Conservation (phyloP, 1,284 basidiomycete genomes). For the Polyporus tsugae region DNA sequence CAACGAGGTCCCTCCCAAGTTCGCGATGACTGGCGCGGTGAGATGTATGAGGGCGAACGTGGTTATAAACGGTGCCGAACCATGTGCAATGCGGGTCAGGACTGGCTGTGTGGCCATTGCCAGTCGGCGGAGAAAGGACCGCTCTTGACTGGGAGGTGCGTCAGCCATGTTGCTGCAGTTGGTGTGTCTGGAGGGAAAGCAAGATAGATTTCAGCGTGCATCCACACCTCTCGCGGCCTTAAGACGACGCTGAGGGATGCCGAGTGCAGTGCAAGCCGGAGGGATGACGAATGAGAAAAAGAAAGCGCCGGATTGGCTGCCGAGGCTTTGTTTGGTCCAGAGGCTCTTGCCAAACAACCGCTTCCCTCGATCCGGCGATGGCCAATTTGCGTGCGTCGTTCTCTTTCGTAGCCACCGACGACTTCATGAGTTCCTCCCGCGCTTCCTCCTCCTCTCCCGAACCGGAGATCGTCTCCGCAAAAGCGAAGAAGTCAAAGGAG, state of each 20-base stretch:
- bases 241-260: too few relatives aligned
- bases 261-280: background rate
- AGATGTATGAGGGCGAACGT: conserved; percentile 74
- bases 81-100: conserved; percentile 59
- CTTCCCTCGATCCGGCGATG: conserved; percentile 23
- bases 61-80: conserved; percentile 67
- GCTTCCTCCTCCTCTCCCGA: conserved; percentile 38
- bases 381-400: conserved; percentile 19
- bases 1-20: conserved; percentile 68
- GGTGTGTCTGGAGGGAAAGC: background rate
- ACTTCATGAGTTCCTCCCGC: conserved; percentile 33
- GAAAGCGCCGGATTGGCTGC: background rate
- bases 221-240: background rate
- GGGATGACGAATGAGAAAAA: background rate
- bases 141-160: conserved; percentile 1
- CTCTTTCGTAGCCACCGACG: conserved; percentile 2
- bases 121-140: conserved; percentile 30
- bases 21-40: conserved; percentile 71
- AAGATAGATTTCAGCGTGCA: background rate
- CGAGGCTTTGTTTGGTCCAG: conserved; percentile 29
- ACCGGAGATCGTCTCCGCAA: conserved; percentile 24
- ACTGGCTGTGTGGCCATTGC: conserved; percentile 26
- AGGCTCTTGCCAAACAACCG: conserved; percentile 33
- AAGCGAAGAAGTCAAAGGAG: conserved; percentile 30
- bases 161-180: conserved; percentile 19